Conservation (phyloP, 2,329 filamentous ascomycete species). For the Aspergillus sp. region DNA sequence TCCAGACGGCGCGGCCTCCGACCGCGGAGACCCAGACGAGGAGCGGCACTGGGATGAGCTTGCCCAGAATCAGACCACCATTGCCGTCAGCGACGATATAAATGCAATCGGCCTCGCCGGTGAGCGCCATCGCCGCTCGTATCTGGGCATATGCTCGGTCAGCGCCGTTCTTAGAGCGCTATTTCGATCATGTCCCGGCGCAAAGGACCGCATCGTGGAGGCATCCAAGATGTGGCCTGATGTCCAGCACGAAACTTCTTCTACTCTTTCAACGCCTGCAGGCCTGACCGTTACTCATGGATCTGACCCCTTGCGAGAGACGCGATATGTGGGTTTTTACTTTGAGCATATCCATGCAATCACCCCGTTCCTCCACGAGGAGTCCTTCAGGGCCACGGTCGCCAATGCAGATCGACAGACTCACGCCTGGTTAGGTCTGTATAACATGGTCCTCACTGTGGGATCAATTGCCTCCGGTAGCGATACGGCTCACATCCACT, state of each 20-base stretch:
- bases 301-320: not conserved
- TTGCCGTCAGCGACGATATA: constrained; percentile 11
- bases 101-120: constrained; percentile 13
- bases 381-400: not conserved
- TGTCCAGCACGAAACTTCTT: not conserved
- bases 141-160: constrained; percentile 15
- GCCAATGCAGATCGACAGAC: not conserved
- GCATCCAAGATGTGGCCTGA: constrained; percentile 1
- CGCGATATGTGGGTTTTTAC: constrained; percentile 11
- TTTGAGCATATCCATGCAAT: constrained; percentile 14
- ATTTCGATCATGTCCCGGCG: constrained; percentile 2
- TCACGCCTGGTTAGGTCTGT: constrained; percentile 9
- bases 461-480: constrained; percentile 14
- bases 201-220: constrained; percentile 4
- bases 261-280: not conserved
- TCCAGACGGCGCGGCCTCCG: not conserved
- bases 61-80: constrained; percentile 5
- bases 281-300: not conserved
- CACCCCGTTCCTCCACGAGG: constrained; percentile 15
- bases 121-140: constrained; percentile 15
- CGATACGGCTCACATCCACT: constrained; percentile 7
- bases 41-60: constrained; percentile 16
- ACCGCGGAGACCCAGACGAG: not conserved
- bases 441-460: constrained; percentile 16
- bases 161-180: constrained; percentile 9